Percentiles rank a stretch among this genome's conserved stretches.
Evolutionary conservation across 495 filamentous ascomycete genomes (phyloP).

Genomic region (Neurospora intermedia): DNA sequence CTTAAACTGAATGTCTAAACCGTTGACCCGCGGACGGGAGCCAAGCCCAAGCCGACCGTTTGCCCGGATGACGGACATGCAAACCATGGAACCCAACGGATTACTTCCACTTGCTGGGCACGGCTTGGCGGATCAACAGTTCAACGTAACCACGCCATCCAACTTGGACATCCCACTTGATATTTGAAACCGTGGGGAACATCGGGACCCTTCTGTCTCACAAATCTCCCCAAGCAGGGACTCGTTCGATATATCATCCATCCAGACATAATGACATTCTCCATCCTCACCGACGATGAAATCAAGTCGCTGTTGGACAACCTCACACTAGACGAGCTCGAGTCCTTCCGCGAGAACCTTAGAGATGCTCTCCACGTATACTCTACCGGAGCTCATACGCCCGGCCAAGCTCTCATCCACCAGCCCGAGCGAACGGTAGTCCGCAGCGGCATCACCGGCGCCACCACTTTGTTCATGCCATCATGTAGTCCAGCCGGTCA

Average conservation of each 20-base stretch:
- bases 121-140: neutral
- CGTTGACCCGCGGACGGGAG: neutral
- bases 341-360: constrained; percentile 55
- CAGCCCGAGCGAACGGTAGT: constrained; percentile 71
- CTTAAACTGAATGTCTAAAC: neutral
- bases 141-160: neutral
- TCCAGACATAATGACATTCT: constrained; percentile 52
- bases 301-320: constrained; percentile 60
- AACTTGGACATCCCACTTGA: neutral
- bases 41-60: neutral
- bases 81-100: neutral
- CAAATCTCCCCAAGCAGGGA: neutral
- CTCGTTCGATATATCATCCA: neutral
- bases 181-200: neutral
- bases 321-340: constrained; percentile 58
- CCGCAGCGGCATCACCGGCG: constrained; percentile 51
- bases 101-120: neutral
- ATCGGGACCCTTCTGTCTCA: neutral
- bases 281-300: constrained; percentile 62
- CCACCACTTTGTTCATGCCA: constrained; percentile 90
- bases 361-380: constrained; percentile 70
- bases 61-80: neutral
- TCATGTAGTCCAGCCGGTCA: constrained; percentile 42
- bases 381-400: constrained; percentile 53
- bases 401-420: constrained; percentile 37